A percentile compares a stretch with the other conserved stretches of the same genome.
Conservation (phyloP, 2,329 filamentous ascomycete genomes). For the Ophiostoma sp. region DNA sequence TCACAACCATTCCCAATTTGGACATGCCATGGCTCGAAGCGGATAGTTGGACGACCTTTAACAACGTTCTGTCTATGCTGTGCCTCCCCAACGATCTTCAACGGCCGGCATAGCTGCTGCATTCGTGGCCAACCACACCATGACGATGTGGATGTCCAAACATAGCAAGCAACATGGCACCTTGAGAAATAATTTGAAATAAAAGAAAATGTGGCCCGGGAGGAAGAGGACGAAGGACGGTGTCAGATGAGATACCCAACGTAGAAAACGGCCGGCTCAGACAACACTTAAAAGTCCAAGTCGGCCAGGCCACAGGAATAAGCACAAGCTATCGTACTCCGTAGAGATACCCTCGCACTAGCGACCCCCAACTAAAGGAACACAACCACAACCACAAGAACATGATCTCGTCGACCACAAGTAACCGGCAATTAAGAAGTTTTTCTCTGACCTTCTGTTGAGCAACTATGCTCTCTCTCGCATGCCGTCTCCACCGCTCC, state of each 20-base stretch:
- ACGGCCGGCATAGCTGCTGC: not conserved
- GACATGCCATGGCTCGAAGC: not conserved
- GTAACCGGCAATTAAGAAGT: not conserved
- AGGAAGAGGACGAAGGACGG: not conserved
- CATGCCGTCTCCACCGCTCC: not conserved
- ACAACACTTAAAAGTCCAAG: not conserved
- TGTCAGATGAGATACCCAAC: not conserved
- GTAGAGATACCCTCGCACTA: constrained; percentile 3
- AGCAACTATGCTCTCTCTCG: not conserved
- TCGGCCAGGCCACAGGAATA: not conserved
- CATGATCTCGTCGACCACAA: not conserved
- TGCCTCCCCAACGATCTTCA: not conserved
- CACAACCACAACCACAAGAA: constrained; percentile 9
- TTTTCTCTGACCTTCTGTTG: not conserved
- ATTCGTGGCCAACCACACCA: not conserved
- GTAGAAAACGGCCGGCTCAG: not conserved
- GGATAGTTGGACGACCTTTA: not conserved
- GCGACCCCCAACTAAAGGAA: not conserved
- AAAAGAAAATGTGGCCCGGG: not conserved
- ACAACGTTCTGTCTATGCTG: not conserved
- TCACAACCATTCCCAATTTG: not conserved
- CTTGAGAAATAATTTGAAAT: not conserved
- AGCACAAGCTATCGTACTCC: not conserved
- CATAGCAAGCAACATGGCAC: not conserved
- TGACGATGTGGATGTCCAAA: not conserved